phyloP scores from a whole-genome alignment of 768 basidiomycete species.

The Lentinus brumalis region DNA sequence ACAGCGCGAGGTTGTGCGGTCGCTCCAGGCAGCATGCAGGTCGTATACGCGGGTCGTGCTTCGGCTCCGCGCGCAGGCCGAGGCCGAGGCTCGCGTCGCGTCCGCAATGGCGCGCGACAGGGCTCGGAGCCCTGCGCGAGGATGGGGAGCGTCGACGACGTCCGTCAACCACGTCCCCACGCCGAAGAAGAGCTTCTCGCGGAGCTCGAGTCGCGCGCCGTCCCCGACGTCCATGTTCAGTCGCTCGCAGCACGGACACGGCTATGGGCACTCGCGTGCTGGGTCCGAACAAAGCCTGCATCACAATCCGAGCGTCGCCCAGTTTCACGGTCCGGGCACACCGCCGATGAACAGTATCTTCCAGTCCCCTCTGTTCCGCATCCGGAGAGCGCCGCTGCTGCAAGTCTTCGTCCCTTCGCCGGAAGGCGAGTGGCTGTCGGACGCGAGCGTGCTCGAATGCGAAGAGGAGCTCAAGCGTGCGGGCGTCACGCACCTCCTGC shows the following conservation, averaged over 20 bases:
- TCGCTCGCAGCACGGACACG: constrained; percentile 37
- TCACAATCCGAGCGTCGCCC: neutral
- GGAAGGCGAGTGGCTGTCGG: constrained; percentile 85
- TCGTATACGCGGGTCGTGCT: constrained; percentile 82
- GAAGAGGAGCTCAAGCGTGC: constrained; percentile 78
- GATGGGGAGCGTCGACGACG: constrained; percentile 9
- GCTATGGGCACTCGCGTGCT: neutral
- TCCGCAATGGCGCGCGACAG: constrained; percentile 8
- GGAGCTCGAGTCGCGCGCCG: constrained; percentile 61
- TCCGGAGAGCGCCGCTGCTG: constrained; percentile 73
- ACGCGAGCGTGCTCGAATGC: constrained; percentile 78
- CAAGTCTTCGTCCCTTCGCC: constrained; percentile 85
- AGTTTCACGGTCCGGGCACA: neutral
- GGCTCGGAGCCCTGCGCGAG: constrained; percentile 10
- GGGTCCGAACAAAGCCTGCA: neutral
- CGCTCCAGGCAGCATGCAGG: constrained; percentile 62
- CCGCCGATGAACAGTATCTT: constrained; percentile 31
- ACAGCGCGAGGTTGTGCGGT: constrained; percentile 45
- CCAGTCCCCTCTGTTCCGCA: constrained; percentile 74
- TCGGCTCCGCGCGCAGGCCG: constrained; percentile 77
- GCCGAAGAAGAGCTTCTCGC: constrained; percentile 33
- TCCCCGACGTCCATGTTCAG: constrained; percentile 60
- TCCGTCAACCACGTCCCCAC: constrained; percentile 14
- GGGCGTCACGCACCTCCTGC: constrained; percentile 61
- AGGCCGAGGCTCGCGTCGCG: constrained; percentile 46